These are phyloP conservation scores for Sordaria brevicollis DNA, from an alignment of 495 filamentous ascomycete genomes.

Conservation along the genomic window DNA sequence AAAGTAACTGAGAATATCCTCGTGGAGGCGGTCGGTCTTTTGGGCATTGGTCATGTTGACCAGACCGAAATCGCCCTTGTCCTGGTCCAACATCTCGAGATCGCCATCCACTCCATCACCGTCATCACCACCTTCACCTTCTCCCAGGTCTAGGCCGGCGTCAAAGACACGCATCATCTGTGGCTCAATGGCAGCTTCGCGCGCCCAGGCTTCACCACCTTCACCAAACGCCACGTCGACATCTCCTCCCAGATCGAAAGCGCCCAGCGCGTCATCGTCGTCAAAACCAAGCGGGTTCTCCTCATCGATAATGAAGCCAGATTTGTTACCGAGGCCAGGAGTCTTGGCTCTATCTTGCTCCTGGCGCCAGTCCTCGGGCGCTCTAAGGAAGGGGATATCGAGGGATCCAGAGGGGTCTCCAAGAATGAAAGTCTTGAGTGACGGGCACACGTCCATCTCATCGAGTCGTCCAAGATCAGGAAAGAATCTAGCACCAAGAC, in stretches of 20 bases:
- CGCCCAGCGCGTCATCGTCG: conserved; percentile 67
- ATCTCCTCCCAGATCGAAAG: conserved; percentile 51
- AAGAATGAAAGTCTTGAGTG: conserved; percentile 83
- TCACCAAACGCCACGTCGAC: not conserved
- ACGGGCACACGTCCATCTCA: conserved; percentile 87
- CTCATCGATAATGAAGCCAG: conserved; percentile 73
- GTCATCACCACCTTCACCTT: conserved; percentile 43
- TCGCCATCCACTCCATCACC: conserved; percentile 49
- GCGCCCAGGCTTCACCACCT: conserved; percentile 41
- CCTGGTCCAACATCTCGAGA: conserved; percentile 36
- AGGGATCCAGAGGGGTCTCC: conserved; percentile 74
- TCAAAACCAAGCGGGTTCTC: conserved; percentile 72
- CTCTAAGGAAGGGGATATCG: conserved; percentile 86
- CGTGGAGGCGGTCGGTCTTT: conserved; percentile 55
- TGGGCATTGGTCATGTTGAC: conserved; percentile 58
- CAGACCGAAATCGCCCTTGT: conserved; percentile 48
- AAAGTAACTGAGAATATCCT: conserved; percentile 94
- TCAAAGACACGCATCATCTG: conserved; percentile 51
- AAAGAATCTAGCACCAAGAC: conserved; percentile 74
- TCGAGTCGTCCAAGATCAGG: conserved; percentile 69
- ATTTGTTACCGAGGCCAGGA: conserved; percentile 52
- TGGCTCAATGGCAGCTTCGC: conserved; percentile 54
- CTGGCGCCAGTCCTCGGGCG: conserved; percentile 72
- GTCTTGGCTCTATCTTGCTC: conserved; percentile 49
- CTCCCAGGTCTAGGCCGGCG: conserved; percentile 40